Percentiles rank a stretch among this genome's conserved stretches.
Evolutionary conservation across 306 rosid species (phyloP).

Genomic region (Fagus crenata): DNA sequence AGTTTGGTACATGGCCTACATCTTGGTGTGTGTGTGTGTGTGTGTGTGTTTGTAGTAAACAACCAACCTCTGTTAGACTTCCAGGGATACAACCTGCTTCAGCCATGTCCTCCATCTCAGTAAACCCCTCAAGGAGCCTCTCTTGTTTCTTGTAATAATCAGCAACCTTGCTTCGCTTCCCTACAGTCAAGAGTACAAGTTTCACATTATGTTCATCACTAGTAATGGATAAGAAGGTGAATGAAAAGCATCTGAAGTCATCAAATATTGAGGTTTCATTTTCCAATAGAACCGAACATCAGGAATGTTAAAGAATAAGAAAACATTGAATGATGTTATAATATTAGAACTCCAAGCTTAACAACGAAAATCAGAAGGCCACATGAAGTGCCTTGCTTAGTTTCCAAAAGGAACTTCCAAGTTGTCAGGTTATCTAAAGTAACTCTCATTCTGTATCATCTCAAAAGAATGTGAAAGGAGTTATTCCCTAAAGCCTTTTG

Average conservation of each 20-base stretch:
- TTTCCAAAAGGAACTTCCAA: no score
- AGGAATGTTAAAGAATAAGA: not conserved
- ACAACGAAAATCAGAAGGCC: no score
- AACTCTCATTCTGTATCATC: no score
- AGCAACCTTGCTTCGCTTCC: slow-evolving; percentile 53
- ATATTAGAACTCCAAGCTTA: not conserved
- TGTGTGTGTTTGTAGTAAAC: no score
- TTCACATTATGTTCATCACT: not conserved
- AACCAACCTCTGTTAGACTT: slow-evolving; percentile 62
- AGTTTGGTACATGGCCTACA: no score
- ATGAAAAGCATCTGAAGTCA: not conserved
- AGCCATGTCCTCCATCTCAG: no score
- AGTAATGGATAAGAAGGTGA: not conserved
- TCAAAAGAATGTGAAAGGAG: no score
- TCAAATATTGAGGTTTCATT: not conserved
- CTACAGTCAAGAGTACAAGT: slow-evolving; percentile 28
- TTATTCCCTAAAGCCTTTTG: no score
- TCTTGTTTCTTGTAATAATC: slow-evolving; percentile 78
- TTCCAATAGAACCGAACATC: not conserved
- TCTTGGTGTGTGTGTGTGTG: no score
- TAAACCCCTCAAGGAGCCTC: slow-evolving; percentile 73
- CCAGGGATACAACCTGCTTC: slow-evolving; percentile 38
- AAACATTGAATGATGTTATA: not conserved
- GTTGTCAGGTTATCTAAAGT: no score
- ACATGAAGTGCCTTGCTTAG: no score